phyloP scores from a whole-genome alignment of 305 asterid genomes.

The Solanum hybrid region DNA sequence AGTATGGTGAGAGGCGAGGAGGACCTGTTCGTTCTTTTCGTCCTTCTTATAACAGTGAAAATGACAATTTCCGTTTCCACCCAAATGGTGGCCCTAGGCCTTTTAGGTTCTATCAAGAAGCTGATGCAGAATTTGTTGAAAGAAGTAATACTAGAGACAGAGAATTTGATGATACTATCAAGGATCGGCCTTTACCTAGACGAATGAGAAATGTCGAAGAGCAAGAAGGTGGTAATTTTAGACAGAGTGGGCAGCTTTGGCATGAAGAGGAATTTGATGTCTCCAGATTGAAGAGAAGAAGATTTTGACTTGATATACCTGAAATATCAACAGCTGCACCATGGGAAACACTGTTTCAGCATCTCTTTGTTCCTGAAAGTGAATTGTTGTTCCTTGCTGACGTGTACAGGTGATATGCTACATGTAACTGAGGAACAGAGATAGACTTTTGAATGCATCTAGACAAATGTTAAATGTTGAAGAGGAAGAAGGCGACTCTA shows the following conservation, averaged over 20 bases:
- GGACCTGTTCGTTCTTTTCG: conserved; percentile 39
- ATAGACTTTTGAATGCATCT: not conserved
- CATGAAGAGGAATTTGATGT: conserved; percentile 60
- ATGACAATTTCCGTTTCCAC: conserved; percentile 46
- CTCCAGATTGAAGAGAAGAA: conserved; percentile 56
- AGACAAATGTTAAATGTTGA: not conserved
- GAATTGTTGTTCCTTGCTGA: not conserved
- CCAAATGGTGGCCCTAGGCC: conserved; percentile 50
- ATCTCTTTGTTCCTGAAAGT: not conserved
- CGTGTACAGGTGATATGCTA: not conserved
- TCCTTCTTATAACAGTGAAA: conserved; percentile 41
- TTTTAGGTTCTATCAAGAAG: conserved; percentile 52
- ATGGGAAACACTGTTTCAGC: not conserved
- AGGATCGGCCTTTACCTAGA: conserved; percentile 42
- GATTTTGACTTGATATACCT: conserved; percentile 35
- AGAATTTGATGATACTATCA: conserved; percentile 61
- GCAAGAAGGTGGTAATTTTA: conserved; percentile 53
- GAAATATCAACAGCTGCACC: not conserved
- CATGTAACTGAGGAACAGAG: not conserved
- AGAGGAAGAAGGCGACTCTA: not conserved
- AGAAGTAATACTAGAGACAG: conserved; percentile 54
- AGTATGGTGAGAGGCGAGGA: conserved; percentile 54
- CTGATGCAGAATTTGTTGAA: conserved; percentile 47
- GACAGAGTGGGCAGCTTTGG: conserved; percentile 50
- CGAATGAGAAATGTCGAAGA: conserved; percentile 56